phyloP scores from a whole-genome alignment of 352 stramenopile genomes.

The Pythium myriotylum region DNA sequence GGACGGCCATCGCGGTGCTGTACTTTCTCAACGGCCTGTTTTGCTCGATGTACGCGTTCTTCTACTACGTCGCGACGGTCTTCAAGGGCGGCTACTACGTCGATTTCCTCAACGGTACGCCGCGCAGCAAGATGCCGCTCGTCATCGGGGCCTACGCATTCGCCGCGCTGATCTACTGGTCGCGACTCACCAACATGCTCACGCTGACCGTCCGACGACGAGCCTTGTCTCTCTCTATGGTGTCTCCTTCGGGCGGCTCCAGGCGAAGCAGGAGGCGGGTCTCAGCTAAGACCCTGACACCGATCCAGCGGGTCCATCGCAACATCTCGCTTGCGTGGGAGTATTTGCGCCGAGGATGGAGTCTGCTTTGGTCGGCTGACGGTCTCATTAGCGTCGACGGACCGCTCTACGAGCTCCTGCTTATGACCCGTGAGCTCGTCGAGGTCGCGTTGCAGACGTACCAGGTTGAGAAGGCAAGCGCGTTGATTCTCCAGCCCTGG shows the following conservation, averaged over 20 bases:
- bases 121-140: not conserved
- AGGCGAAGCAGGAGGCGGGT: not conserved
- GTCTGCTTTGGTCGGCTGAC: not conserved
- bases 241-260: not conserved
- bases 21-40: conserved; percentile 6
- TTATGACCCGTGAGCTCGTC: conserved; percentile 6
- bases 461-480: conserved; percentile 18
- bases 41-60: not conserved
- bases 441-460: conserved; percentile 22
- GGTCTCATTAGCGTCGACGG: not conserved
- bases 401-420: conserved; percentile 9
- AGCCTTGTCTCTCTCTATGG: not conserved
- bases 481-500: conserved; percentile 11
- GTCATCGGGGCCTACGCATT: conserved; percentile 3
- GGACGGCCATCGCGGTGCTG: not conserved
- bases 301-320: too few relatives aligned
- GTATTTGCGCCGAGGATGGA: not conserved
- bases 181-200: not conserved
- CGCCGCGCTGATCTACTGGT: conserved; percentile 4
- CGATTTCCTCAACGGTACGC: conserved; percentile 6
- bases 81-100: conserved; percentile 9
- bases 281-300: too few relatives aligned
- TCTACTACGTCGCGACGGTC: not conserved
- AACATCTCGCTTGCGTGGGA: too few relatives aligned
- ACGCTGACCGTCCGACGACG: not conserved